Conservation (phyloP, 2,329 filamentous ascomycete species). For the Cercospora nicotianae region DNA sequence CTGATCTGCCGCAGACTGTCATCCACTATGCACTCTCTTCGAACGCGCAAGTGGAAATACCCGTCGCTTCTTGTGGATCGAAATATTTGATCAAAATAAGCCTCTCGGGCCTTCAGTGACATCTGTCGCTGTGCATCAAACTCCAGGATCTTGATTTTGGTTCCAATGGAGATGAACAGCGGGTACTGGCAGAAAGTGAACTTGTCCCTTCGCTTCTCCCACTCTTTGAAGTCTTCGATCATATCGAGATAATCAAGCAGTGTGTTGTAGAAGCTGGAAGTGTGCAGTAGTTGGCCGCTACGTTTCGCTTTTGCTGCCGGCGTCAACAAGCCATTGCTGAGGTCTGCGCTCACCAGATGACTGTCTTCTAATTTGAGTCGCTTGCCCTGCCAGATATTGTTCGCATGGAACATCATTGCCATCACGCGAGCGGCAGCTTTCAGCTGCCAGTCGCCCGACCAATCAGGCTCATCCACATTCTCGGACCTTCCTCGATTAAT, state of each 20-base stretch:
- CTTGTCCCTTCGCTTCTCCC: slow-evolving; percentile 72
- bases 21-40: slow-evolving; percentile 82
- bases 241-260: slow-evolving; percentile 84
- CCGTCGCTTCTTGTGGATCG: slow-evolving; percentile 67
- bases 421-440: slow-evolving; percentile 77
- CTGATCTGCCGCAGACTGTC: slow-evolving; percentile 84
- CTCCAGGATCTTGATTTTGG: slow-evolving; percentile 87
- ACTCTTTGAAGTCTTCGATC: slow-evolving; percentile 80
- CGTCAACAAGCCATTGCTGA: slow-evolving; percentile 37
- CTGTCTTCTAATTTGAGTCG: slow-evolving; percentile 14
- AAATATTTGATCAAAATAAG: slow-evolving; percentile 87
- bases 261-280: slow-evolving; percentile 84
- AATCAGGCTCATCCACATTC: slow-evolving; percentile 57
- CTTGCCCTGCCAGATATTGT: slow-evolving; percentile 56
- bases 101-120: slow-evolving; percentile 82
- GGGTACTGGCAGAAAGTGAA: slow-evolving; percentile 93
- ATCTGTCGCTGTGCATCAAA: slow-evolving; percentile 86
- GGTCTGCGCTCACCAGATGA: slow-evolving; percentile 16
- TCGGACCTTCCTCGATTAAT: slow-evolving; percentile 53
- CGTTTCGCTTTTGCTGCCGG: slow-evolving; percentile 29
- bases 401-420: slow-evolving; percentile 78
- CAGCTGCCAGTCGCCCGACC: slow-evolving; percentile 87
- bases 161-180: slow-evolving; percentile 86
- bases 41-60: slow-evolving; percentile 73
- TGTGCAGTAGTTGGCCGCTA: slow-evolving; percentile 68